These are phyloP conservation scores for Tremella yokohamensis DNA, from an alignment of 768 basidiomycete genomes.

Conservation along the genomic window DNA sequence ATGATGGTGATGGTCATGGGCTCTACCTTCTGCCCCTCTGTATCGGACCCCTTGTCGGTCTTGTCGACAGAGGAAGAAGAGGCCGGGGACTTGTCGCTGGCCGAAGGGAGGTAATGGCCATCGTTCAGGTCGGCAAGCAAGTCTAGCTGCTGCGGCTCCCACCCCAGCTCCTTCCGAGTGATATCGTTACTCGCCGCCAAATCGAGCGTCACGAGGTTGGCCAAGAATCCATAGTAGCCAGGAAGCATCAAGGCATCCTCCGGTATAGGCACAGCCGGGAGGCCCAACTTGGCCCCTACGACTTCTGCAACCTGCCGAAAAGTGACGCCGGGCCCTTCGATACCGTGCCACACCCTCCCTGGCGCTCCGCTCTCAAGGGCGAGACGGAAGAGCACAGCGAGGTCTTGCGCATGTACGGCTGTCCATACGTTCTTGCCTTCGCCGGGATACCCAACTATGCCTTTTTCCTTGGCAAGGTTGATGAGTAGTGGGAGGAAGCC, in stretches of 20 bases:
- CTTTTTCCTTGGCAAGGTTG: constrained; percentile 12
- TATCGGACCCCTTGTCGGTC: no score
- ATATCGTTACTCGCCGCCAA: background rate
- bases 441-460: constrained; percentile 15
- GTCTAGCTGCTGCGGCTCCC: constrained; percentile 20
- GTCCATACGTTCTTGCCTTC: constrained; percentile 26
- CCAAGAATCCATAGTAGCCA: constrained; percentile 16
- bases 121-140: constrained; percentile 21
- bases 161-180: constrained; percentile 27
- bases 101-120: no score
- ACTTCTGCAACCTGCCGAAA: constrained; percentile 14
- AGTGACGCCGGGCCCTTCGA: constrained; percentile 9
- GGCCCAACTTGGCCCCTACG: constrained; percentile 17
- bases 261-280: constrained; percentile 10
- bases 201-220: constrained; percentile 4
- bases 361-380: constrained; percentile 26
- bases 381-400: constrained; percentile 26
- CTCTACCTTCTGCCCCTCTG: no score
- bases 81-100: no score
- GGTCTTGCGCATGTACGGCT: constrained; percentile 31
- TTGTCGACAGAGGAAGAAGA: no score
- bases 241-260: constrained; percentile 1
- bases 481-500: constrained; percentile 21
- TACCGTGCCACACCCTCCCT: constrained; percentile 16
- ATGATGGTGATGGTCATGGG: no score